Base-by-base conservation (phyloP, 108 stramenopile species). In the Pseudonitzschia delicatissima region DNA sequence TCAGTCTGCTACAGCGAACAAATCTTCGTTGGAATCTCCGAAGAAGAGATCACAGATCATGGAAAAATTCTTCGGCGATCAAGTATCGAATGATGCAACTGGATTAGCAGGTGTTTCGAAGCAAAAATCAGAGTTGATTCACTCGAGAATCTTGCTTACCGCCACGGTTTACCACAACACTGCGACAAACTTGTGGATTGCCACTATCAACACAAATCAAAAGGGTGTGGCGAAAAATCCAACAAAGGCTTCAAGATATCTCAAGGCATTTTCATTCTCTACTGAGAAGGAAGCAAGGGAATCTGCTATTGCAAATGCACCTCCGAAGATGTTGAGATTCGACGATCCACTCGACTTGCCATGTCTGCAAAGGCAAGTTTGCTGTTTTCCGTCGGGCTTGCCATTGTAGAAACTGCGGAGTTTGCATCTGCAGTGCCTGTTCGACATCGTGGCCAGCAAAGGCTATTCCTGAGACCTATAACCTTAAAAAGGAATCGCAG, bases 291-390 rank as follows among this genome's bases (percentile, higher is more conserved):
- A 89, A 68, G 93, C 93, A n/a, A 64, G 88, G 26, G 93, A 90
- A 57, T 87, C 87, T n/a, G 93, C 87, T 25, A 89, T 89, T 57
- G 90, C 93, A 0, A 90, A 87, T 37, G 87, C 93, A 18, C 88
- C 93, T 42, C 90, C 93, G 18, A 74, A 83, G 39, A 91, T 91
- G 84, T 33, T 86, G 27, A 78, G 85, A 35, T 82, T 91, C 42
- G 47, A 42, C 34, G 81, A 79, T 26, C n/a, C 62, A 71, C 25
- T 68, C 80, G 0, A 42, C 71, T 35, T 94, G 93, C 59, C 87
- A 80, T 64, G 63, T 84, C 15, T 94, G 93, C 69, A 67, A 72
- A 18, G 77, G 67, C 12, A 84, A 80, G 36, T 94, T 91, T 67
- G 69, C 80, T 2, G 69, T 94, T 47, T 86, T 90, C 32, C 76